phyloP scores from a whole-genome alignment of 805 yeast genomes.

The Schizosaccharomyces osmophilus region DNA sequence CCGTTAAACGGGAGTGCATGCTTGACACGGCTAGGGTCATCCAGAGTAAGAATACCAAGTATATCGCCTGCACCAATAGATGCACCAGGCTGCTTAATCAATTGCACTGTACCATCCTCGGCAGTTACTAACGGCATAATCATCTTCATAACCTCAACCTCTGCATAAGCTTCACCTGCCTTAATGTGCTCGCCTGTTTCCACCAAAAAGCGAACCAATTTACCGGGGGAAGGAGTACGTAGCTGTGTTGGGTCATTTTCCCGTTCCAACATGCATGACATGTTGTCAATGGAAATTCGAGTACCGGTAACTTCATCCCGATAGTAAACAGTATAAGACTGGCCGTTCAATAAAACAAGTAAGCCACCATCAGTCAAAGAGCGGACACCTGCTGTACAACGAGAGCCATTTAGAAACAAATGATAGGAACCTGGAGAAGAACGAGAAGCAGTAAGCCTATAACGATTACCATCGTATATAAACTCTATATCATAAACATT shows the following conservation, averaged over 20 bases:
- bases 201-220: constrained; percentile 73
- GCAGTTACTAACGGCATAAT: constrained; percentile 89
- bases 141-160: constrained; percentile 99
- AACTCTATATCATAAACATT: constrained; percentile 84
- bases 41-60: constrained; percentile 76
- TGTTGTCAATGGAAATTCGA: constrained; percentile 80
- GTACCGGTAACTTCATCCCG: constrained; percentile 93
- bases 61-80: constrained; percentile 91
- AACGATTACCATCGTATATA: constrained; percentile 79
- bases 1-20: constrained; percentile 92
- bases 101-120: constrained; percentile 79
- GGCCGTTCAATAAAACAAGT: constrained; percentile 67
- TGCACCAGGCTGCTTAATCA: constrained; percentile 95
- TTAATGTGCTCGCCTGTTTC: constrained; percentile 84
- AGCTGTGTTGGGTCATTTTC: constrained; percentile 97
- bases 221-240: constrained; percentile 97
- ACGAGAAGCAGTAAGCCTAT: constrained; percentile 86
- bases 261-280: constrained; percentile 76
- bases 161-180: constrained; percentile 89
- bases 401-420: constrained; percentile 78
- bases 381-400: constrained; percentile 66
- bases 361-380: constrained; percentile 89
- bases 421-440: constrained; percentile 69
- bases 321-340: constrained; percentile 89
- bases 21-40: constrained; percentile 90